Percentiles rank a stretch among this genome's conserved stretches.
Evolutionary conservation across 2,329 filamentous ascomycete species (phyloP).

Genomic region (Nemania sp.): DNA sequence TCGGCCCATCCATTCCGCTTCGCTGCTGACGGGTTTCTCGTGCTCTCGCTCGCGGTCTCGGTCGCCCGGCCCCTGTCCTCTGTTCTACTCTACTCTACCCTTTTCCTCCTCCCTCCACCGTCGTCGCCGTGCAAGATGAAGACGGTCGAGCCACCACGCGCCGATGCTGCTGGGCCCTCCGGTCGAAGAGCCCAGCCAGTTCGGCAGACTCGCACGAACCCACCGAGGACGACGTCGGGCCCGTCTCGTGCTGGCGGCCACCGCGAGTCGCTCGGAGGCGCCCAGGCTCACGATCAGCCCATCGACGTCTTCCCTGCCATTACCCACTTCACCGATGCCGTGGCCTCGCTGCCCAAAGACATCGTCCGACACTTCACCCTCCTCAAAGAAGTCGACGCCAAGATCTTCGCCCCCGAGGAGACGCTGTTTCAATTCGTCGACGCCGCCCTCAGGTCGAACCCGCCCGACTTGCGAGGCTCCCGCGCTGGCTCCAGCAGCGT

Average conservation of each 20-base stretch:
- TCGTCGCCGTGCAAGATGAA: constrained; percentile 49
- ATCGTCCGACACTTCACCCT: constrained; percentile 94
- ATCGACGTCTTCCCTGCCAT: constrained; percentile 70
- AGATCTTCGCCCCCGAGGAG: constrained; percentile 87
- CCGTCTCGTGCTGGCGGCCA: constrained; percentile 47
- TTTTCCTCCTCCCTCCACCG: constrained; percentile 12
- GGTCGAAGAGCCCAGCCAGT: constrained; percentile 65
- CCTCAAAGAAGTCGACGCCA: constrained; percentile 96
- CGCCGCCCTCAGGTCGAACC: constrained; percentile 58
- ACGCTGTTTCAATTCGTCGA: constrained; percentile 76
- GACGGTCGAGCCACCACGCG: constrained; percentile 52
- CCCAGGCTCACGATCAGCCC: constrained; percentile 56
- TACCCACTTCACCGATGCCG: constrained; percentile 84
- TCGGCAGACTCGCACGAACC: constrained; percentile 68
- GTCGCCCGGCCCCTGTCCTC: background rate
- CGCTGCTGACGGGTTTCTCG: constrained; percentile 2
- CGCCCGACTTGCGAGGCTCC: constrained; percentile 49
- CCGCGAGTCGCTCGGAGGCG: constrained; percentile 51
- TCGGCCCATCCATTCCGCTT: constrained; percentile 3
- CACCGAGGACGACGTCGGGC: constrained; percentile 57
- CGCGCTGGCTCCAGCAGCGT: constrained; percentile 50
- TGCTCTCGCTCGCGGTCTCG: no score
- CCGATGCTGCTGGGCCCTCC: constrained; percentile 46
- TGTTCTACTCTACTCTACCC: background rate
- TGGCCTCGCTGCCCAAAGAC: constrained; percentile 90